These are phyloP conservation scores for Yamadazyma sp. DNA, from an alignment of 1,139 yeast genomes.

Conservation along the genomic window DNA sequence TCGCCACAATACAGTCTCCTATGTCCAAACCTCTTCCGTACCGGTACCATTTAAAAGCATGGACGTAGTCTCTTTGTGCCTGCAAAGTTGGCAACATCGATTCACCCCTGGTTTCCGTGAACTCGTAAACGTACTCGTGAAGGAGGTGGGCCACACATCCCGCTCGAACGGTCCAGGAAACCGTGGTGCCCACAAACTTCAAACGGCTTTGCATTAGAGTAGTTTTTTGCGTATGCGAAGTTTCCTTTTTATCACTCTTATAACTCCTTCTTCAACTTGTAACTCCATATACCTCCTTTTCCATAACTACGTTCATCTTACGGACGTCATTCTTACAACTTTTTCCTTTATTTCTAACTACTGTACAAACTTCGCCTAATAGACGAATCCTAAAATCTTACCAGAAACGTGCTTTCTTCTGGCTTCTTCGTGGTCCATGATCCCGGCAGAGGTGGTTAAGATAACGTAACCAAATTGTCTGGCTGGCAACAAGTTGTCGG, in stretches of 20 bases:
- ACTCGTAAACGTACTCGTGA: conserved; percentile 68
- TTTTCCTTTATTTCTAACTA: too few species aligned
- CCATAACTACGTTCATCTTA: too few species aligned
- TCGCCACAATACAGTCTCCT: conserved; percentile 88
- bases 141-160: conserved; percentile 70
- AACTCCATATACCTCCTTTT: too few species aligned
- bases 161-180: conserved; percentile 54
- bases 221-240: background rate
- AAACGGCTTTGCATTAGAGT: conserved; percentile 22
- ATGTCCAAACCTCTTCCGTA: conserved; percentile 62
- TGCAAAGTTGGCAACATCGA: conserved; percentile 93
- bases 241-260: too few species aligned
- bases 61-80: conserved; percentile 74
- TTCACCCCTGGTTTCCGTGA: conserved; percentile 85
- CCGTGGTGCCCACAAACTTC: conserved; percentile 32
- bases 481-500: conserved; percentile 95
- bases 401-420: conserved; percentile 99
- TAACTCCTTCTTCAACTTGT: too few species aligned
- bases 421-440: conserved; percentile 99
- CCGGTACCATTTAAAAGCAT: conserved; percentile 62
- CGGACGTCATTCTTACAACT: too few species aligned
- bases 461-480: conserved; percentile 98
- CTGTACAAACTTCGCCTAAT: conserved; percentile 52
- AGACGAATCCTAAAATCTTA: conserved; percentile 94
- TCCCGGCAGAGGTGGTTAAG: conserved; percentile 98